Percentiles rank a stretch among this genome's conserved stretches.
Evolutionary conservation across 805 yeast genomes (phyloP).

Genomic region (Sporopachydermia lactativora): DNA sequence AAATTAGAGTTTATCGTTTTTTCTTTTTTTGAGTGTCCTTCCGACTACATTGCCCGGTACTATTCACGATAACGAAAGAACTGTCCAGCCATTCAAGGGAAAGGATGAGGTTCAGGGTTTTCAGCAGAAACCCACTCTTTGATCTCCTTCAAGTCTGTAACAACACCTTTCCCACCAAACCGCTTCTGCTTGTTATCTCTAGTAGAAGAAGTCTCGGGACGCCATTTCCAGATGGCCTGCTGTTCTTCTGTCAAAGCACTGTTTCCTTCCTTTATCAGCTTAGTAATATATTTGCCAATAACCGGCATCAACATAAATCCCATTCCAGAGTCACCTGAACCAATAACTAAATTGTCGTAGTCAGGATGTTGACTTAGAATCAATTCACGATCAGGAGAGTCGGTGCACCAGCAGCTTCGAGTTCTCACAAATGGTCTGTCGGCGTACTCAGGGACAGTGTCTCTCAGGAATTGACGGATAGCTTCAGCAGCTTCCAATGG

Average conservation of each 20-base stretch:
- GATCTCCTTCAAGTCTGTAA: conserved; percentile 10
- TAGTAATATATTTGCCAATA: conserved; percentile 20
- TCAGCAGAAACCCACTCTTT: conserved; percentile 12
- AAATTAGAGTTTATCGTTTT: no score
- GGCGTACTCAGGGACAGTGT: conserved; percentile 12
- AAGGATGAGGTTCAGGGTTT: conserved; percentile 10
- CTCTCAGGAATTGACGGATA: conserved; percentile 10
- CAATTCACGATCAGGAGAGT: conserved; percentile 21
- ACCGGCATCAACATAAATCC: conserved; percentile 23
- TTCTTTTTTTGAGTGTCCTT: no score
- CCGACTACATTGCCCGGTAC: no score
- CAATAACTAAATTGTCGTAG: conserved; percentile 16
- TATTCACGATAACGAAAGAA: no score
- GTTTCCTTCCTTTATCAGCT: conserved; percentile 19
- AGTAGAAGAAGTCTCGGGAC: conserved; percentile 7
- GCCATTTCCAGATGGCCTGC: conserved; percentile 10
- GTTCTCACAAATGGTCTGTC: conserved; percentile 14
- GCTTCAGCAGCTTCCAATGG: conserved; percentile 10
- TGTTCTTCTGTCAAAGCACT: conserved; percentile 4
- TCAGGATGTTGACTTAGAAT: conserved; percentile 17
- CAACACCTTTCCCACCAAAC: conserved; percentile 12
- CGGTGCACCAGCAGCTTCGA: conserved; percentile 28
- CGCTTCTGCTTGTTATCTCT: conserved; percentile 11
- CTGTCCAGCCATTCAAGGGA: no score
- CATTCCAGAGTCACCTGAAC: conserved; percentile 25